Conservation (phyloP, 352 stramenopile genomes). For the Globisporangium parvum region DNA sequence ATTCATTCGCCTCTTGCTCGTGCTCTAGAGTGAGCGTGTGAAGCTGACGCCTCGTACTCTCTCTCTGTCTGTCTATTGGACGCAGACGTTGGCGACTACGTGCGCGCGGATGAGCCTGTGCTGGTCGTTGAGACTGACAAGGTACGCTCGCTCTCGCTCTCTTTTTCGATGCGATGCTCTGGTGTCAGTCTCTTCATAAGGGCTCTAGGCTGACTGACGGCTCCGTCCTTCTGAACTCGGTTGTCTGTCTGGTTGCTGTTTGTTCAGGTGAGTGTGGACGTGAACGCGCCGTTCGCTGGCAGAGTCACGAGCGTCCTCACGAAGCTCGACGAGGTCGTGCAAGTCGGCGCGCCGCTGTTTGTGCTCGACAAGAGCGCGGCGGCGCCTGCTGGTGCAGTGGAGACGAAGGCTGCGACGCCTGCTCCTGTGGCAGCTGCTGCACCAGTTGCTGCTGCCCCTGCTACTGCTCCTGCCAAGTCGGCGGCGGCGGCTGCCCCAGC, state of each 20-base stretch:
- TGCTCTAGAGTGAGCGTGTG: background rate
- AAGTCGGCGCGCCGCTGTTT: constrained; percentile 91
- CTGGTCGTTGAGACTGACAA: constrained; percentile 99
- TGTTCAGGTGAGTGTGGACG: constrained; percentile 88
- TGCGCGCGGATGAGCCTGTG: constrained; percentile 94
- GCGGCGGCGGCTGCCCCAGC: constrained; percentile 23
- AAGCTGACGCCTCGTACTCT: background rate
- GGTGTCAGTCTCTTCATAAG: no score
- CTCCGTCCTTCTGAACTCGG: no score
- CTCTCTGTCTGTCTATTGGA: background rate
- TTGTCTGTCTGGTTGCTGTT: no score
- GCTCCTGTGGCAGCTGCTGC: constrained; percentile 13
- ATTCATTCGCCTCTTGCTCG: no score
- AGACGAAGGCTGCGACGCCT: constrained; percentile 6
- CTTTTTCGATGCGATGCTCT: no score
- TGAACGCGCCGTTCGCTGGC: constrained; percentile 88
- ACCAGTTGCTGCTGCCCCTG: constrained; percentile 15
- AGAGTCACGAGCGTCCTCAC: constrained; percentile 91
- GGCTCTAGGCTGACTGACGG: no score
- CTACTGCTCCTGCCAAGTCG: constrained; percentile 16
- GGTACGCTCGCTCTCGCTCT: constrained; percentile 40
- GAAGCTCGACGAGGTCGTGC: constrained; percentile 94
- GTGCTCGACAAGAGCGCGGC: constrained; percentile 83
- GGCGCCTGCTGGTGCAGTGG: constrained; percentile 11
- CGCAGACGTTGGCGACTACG: constrained; percentile 91